Evolutionary conservation across 2,329 filamentous ascomycete genomes (phyloP).

Genomic region (Bipolaris bicolor): DNA sequence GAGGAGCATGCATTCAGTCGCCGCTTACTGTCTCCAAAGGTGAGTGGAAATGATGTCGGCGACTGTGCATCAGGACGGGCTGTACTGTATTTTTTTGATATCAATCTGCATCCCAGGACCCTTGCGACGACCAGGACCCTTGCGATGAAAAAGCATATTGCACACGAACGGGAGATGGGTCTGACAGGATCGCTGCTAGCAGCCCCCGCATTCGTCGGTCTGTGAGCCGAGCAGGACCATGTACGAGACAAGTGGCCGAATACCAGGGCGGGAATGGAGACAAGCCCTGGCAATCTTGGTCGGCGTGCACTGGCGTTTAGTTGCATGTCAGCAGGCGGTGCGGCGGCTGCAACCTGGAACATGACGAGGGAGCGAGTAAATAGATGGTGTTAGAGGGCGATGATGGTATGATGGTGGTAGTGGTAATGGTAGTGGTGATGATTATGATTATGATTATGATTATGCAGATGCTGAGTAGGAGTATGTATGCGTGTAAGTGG

Average conservation of each 20-base stretch:
- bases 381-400: neutral
- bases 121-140: conserved; percentile 7
- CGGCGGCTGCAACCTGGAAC: neutral
- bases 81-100: neutral
- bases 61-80: neutral
- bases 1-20: too few species aligned
- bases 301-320: conserved; percentile 1
- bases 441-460: too few species aligned
- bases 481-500: neutral
- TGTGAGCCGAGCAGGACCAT: conserved; percentile 23
- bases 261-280: conserved; percentile 5
- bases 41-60: neutral
- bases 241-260: conserved; percentile 12
- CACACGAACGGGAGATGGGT: conserved; percentile 3
- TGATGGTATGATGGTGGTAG: neutral
- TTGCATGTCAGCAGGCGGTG: conserved; percentile 11
- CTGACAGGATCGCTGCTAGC: conserved; percentile 19
- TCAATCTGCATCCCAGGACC: conserved; percentile 3
- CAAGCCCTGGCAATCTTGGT: neutral
- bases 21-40: neutral
- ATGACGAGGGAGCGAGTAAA: neutral
- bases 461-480: neutral
- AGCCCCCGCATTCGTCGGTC: conserved; percentile 24
- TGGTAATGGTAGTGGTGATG: too few species aligned
- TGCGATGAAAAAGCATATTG: conserved; percentile 11